Conservation (phyloP, 768 basidiomycete genomes). For the Lactarius psammicola region DNA sequence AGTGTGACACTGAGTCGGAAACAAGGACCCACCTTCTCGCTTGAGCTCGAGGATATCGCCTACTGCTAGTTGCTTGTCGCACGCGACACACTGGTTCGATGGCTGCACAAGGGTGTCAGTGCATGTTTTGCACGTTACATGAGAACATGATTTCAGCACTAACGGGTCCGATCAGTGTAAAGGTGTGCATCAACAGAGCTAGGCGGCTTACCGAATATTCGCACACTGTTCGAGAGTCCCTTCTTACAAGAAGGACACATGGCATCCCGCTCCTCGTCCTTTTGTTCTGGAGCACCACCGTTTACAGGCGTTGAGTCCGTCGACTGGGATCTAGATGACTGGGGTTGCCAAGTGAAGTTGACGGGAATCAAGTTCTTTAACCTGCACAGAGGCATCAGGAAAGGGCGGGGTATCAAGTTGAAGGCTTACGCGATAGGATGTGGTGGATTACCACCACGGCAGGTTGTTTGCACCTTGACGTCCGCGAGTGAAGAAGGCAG, state of each 20-base stretch:
- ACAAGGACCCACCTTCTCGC: constrained; percentile 70
- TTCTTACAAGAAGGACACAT: constrained; percentile 92
- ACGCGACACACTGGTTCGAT: constrained; percentile 81
- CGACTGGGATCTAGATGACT: constrained; percentile 33
- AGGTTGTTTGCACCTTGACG: constrained; percentile 85
- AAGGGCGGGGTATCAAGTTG: constrained; percentile 7
- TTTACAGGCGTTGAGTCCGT: constrained; percentile 39
- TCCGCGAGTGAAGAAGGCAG: constrained; percentile 68
- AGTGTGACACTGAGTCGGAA: neutral
- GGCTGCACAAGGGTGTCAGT: constrained; percentile 82
- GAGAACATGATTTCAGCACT: constrained; percentile 87
- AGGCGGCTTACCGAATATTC: constrained; percentile 59
- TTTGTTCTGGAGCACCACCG: constrained; percentile 39
- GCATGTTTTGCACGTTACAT: constrained; percentile 91
- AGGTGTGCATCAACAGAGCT: neutral
- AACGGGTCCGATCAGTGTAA: constrained; percentile 10
- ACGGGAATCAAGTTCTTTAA: constrained; percentile 82
- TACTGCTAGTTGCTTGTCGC: constrained; percentile 63
- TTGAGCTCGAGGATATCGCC: constrained; percentile 80
- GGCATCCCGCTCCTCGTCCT: constrained; percentile 56
- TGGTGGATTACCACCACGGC: constrained; percentile 73
- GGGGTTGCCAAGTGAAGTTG: constrained; percentile 62
- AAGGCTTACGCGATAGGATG: constrained; percentile 73
- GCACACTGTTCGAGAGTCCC: constrained; percentile 71
- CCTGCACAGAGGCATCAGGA: constrained; percentile 41